Percentiles rank a stretch among this genome's conserved stretches.
Evolutionary conservation across 108 stramenopile species (phyloP).

Genomic region (Craspedostauros australis): DNA sequence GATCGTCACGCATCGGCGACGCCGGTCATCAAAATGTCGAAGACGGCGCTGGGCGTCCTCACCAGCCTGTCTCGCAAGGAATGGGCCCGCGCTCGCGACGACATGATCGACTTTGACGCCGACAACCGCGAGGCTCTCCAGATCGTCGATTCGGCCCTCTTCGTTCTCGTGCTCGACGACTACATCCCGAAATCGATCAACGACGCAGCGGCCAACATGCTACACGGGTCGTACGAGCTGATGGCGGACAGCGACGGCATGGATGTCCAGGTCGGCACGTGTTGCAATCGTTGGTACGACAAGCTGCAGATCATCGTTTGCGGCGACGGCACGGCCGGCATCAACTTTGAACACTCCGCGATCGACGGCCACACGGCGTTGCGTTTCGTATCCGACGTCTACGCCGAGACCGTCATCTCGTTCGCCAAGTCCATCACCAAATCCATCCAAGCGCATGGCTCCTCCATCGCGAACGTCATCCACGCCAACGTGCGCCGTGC

Average conservation of each 20-base stretch:
- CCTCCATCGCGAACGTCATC: slow-evolving; percentile 50
- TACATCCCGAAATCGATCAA: slow-evolving; percentile 56
- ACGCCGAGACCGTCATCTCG: slow-evolving; percentile 73
- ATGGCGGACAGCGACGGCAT: slow-evolving; percentile 9
- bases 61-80: slow-evolving; percentile 67
- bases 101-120: slow-evolving; percentile 18
- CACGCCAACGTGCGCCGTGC: slow-evolving; percentile 60
- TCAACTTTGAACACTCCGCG: slow-evolving; percentile 87
- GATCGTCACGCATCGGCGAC: slow-evolving; percentile 39
- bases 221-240: slow-evolving; percentile 75
- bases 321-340: slow-evolving; percentile 43
- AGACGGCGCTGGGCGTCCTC: slow-evolving; percentile 51
- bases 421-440: slow-evolving; percentile 85
- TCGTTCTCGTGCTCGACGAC: slow-evolving; percentile 79
- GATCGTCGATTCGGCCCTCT: slow-evolving; percentile 76
- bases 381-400: slow-evolving; percentile 79
- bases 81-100: slow-evolving; percentile 65
- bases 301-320: slow-evolving; percentile 60
- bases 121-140: slow-evolving; percentile 51
- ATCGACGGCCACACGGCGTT: slow-evolving; percentile 87
- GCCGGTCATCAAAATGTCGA: neutral
- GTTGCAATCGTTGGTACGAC: slow-evolving; percentile 70
- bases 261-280: slow-evolving; percentile 37
- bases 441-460: slow-evolving; percentile 50
- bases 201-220: slow-evolving; percentile 79